A percentile compares a stretch with the other conserved stretches of the same genome.
phyloP scores from a whole-genome alignment of 2,329 filamentous ascomycete genomes.

The Thielaviopsis euricoi region DNA sequence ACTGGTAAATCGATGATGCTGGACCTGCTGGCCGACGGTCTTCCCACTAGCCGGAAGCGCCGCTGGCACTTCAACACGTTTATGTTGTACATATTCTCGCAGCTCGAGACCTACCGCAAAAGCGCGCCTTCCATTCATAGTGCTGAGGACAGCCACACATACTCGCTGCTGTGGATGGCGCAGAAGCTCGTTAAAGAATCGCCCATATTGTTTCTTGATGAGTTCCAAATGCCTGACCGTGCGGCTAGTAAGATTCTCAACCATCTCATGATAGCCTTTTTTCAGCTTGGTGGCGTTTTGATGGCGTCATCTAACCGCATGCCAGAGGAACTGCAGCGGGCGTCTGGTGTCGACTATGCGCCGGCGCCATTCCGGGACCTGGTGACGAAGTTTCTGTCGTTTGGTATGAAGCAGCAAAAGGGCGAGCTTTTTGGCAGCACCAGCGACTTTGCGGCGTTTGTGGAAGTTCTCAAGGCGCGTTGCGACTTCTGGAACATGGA shows the following conservation, averaged over 20 bases:
- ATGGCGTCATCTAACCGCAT: conserved; percentile 70
- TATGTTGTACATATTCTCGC: conserved; percentile 62
- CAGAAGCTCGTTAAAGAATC: conserved; percentile 59
- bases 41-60: conserved; percentile 56
- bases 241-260: conserved; percentile 65
- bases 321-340: conserved; percentile 66
- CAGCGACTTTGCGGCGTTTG: conserved; percentile 60
- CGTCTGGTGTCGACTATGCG: conserved; percentile 52
- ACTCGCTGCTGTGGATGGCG: conserved; percentile 58
- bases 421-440: conserved; percentile 40
- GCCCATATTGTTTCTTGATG: conserved; percentile 65
- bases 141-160: conserved; percentile 27
- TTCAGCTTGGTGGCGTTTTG: conserved; percentile 65
- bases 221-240: conserved; percentile 69
- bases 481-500: conserved; percentile 81
- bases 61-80: conserved; percentile 78
- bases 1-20: conserved; percentile 78
- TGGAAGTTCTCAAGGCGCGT: conserved; percentile 58
- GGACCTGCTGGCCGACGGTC: conserved; percentile 60
- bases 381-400: conserved; percentile 27
- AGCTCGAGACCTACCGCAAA: conserved; percentile 47
- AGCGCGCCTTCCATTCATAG: conserved; percentile 13
- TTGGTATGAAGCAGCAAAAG: conserved; percentile 16
- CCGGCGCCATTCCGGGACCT: conserved; percentile 37
- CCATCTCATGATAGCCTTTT: conserved; percentile 63